Percentiles rank a stretch among this genome's conserved stretches.
phyloP scores from a whole-genome alignment of 1,139 yeast genomes.

The Yamadazyma diospyri region DNA sequence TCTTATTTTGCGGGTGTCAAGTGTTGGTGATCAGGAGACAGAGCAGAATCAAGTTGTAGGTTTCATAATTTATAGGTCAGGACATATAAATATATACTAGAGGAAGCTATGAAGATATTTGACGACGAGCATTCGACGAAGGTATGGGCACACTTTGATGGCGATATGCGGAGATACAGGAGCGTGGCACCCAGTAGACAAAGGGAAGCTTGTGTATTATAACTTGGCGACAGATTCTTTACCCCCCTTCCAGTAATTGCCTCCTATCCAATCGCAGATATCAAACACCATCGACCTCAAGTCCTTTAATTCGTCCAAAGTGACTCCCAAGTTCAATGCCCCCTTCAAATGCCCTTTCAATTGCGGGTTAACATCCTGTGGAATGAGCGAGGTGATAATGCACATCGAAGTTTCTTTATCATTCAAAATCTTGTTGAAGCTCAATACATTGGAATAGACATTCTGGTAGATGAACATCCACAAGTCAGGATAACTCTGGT shows the following conservation, averaged over 20 bases:
- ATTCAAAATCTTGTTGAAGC: conserved; percentile 59
- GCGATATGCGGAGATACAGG: no score
- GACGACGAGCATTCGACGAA: no score
- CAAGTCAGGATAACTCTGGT: conserved; percentile 77
- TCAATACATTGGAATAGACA: conserved; percentile 75
- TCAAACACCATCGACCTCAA: conserved; percentile 61
- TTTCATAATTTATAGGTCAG: no score
- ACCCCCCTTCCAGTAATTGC: conserved; percentile 50
- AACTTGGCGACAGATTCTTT: conserved; percentile 59
- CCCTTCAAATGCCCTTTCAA: conserved; percentile 87
- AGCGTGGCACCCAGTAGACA: no score
- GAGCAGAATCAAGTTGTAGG: conserved; percentile 45
- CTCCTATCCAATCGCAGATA: conserved; percentile 73
- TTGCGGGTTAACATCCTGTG: conserved; percentile 94
- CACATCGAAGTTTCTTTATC: conserved; percentile 76
- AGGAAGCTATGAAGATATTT: not conserved
- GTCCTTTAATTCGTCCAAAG: conserved; percentile 58
- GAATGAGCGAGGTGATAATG: conserved; percentile 75
- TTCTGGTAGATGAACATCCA: conserved; percentile 71
- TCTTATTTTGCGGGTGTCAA: conserved; percentile 87
- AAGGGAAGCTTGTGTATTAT: no score
- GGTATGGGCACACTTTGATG: no score
- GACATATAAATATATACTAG: not conserved
- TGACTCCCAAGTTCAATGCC: conserved; percentile 75
- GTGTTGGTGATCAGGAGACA: conserved; percentile 61